A percentile compares a stretch with the other conserved stretches of the same genome.
Evolutionary conservation across 2,329 filamentous ascomycete genomes (phyloP).

Genomic region (Penicillium hordei): DNA sequence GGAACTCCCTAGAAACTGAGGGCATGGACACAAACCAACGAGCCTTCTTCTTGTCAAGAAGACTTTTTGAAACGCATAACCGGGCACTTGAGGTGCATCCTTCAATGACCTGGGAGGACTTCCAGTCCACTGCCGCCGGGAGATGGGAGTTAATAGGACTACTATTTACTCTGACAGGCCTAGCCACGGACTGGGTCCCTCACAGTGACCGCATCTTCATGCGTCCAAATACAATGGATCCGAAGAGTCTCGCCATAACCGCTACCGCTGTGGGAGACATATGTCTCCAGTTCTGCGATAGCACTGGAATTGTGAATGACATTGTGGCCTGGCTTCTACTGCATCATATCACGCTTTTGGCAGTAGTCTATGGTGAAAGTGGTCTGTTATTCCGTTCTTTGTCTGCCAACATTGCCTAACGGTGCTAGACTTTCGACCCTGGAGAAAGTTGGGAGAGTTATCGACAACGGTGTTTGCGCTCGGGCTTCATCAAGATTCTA

Average conservation of each 20-base stretch:
- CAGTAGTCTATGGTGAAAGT: constrained; percentile 26
- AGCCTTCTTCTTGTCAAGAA: constrained; percentile 17
- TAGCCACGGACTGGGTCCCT: constrained; percentile 11
- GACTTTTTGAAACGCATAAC: constrained; percentile 22
- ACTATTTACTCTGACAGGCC: constrained; percentile 22
- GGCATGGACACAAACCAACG: constrained; percentile 10
- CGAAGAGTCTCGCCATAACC: constrained; percentile 12
- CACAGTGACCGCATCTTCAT: constrained; percentile 10
- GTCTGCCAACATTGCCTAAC: not conserved
- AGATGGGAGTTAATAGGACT: constrained; percentile 29
- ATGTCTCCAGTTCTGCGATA: constrained; percentile 30
- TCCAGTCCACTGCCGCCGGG: constrained; percentile 13
- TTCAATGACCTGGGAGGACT: constrained; percentile 23
- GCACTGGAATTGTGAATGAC: constrained; percentile 24
- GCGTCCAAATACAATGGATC: constrained; percentile 1
- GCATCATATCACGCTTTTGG: constrained; percentile 23
- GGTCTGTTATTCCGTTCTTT: constrained; percentile 10
- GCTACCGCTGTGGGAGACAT: constrained; percentile 30
- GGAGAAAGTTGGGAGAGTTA: constrained; percentile 48
- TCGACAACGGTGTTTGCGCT: constrained; percentile 46
- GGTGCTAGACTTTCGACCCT: constrained; percentile 43
- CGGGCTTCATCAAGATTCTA: constrained; percentile 39
- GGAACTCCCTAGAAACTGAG: constrained; percentile 9
- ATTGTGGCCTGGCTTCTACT: constrained; percentile 31
- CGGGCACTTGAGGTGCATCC: constrained; percentile 15